Evolutionary conservation across 2,329 filamentous ascomycete species (phyloP).

Genomic region (Trichophyton equinum): DNA sequence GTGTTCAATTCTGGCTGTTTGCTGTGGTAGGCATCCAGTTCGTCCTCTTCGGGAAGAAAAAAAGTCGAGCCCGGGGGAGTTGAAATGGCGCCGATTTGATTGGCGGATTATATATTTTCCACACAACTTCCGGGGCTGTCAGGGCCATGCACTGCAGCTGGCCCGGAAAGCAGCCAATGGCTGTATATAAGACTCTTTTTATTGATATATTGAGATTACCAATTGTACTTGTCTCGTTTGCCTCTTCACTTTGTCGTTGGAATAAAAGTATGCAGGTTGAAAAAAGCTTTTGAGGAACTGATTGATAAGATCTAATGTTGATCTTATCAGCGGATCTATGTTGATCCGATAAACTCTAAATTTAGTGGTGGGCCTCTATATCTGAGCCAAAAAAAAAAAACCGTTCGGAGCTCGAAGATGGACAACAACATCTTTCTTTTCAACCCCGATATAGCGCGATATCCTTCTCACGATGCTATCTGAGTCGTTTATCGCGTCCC

Average conservation of each 20-base stretch:
- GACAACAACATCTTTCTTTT: neutral
- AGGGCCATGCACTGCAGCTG: neutral
- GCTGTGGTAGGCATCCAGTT: neutral
- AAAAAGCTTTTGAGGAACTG: neutral
- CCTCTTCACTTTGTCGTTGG: neutral
- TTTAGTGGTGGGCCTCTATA: neutral
- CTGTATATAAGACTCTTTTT: neutral
- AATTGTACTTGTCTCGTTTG: neutral
- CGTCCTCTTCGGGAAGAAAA: neutral
- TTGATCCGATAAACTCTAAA: conserved; percentile 2
- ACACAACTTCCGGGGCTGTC: neutral
- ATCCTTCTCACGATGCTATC: conserved; percentile 32
- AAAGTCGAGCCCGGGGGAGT: neutral
- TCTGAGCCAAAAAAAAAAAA: neutral
- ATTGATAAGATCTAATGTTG: conserved; percentile 4
- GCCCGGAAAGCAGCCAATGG: neutral
- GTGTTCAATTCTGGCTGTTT: neutral
- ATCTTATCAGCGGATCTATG: neutral
- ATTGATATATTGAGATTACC: neutral
- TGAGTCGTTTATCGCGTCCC: conserved; percentile 37
- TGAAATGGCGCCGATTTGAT: neutral
- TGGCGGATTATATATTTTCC: conserved; percentile 4
- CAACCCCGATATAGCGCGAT: neutral
- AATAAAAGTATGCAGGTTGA: neutral
- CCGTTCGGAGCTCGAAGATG: neutral